Evolutionary conservation across 192 early-diverging fungal species (phyloP), one percentile per base, ranked within the genome.

Genomic region (Blastocladiella britannica): DNA sequence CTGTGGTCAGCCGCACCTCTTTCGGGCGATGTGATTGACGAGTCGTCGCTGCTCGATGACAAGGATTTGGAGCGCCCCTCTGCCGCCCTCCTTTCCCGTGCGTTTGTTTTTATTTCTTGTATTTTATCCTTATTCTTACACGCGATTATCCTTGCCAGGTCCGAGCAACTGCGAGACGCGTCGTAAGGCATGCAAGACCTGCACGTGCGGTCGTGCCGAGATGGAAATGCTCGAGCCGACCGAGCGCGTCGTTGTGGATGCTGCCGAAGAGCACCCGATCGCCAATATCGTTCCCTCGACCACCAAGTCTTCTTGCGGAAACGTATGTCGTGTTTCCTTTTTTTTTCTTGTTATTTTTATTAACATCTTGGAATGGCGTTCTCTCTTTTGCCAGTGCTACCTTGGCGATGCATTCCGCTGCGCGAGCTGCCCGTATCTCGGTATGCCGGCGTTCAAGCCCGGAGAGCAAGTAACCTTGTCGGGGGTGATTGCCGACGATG

Each of bases 381-480:
- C 25, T 54, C 4, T 53, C 3, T 56, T n/a, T n/a, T n/a, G n/a
- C n/a, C n/a, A n/a, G n/a, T 97, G 94, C 67, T 84, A 83, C 55
- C 71, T 97, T 7, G 94, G 94, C 27, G 94, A 97, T 73, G 94
- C 94, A 0, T 97, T 97, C 79, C 79, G 94, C 28, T 97, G 94
- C 72, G 74, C 82, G 27, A 83, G 82, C 26, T 97, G 94, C 70
- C 94, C 94, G 29, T 97, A 94, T 60, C 66, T 91, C 28, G 94
- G 94, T 26, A 91, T 94, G 87, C 94, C 94, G 26, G 83, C 91
- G 9, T 97, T 97, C 72, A 79, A 88, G 63, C 87, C 88, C 1
- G 94, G 94, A 28, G 88, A 97, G 62, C 88, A 91, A 66, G 82
- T 97, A 53, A 72, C 76, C 9, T 72, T 97, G 24, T 84, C 78